A percentile compares a stretch with the other conserved stretches of the same genome.
Evolutionary conservation across 1,139 yeast genomes (phyloP).

Genomic region (Nadsonia starkeyi-henricii): DNA sequence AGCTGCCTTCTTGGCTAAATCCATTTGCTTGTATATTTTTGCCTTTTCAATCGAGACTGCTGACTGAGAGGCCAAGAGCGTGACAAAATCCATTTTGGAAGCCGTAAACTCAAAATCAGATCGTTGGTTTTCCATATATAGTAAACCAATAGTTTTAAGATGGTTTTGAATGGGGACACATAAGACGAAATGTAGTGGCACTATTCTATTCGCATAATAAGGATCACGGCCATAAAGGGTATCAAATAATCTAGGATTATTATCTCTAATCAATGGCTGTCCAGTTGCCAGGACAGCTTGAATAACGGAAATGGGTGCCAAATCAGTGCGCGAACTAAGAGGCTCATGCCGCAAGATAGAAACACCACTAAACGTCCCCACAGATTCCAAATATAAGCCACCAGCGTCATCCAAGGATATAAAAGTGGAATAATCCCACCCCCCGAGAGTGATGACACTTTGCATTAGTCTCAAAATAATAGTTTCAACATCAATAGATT

Average conservation of each 20-base stretch:
- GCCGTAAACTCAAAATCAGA: conserved; percentile 20
- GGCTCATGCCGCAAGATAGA: conserved; percentile 29
- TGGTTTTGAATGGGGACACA: conserved; percentile 38
- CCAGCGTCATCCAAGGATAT: conserved; percentile 25
- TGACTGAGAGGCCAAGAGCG: conserved; percentile 39
- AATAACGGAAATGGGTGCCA: conserved; percentile 33
- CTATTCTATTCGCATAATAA: conserved; percentile 28
- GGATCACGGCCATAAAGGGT: conserved; percentile 28
- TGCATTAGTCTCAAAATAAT: conserved; percentile 31
- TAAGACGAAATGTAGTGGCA: conserved; percentile 23
- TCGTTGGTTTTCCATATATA: conserved; percentile 33
- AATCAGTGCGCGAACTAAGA: conserved; percentile 29
- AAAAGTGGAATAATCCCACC: conserved; percentile 35
- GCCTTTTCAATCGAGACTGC: conserved; percentile 41
- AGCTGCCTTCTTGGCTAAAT: conserved; percentile 39
- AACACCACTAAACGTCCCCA: conserved; percentile 30
- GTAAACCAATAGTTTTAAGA: conserved; percentile 32
- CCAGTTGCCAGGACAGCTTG: conserved; percentile 31
- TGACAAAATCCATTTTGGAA: conserved; percentile 31
- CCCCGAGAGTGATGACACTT: conserved; percentile 30
- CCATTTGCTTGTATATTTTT: conserved; percentile 35
- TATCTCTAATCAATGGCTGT: conserved; percentile 26
- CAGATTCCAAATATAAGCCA: conserved; percentile 31
- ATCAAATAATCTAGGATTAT: conserved; percentile 28
- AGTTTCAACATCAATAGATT: conserved; percentile 29